Evolutionary conservation across 2,329 filamentous ascomycete species (phyloP).

Genomic region (Fusarium bulbicola): DNA sequence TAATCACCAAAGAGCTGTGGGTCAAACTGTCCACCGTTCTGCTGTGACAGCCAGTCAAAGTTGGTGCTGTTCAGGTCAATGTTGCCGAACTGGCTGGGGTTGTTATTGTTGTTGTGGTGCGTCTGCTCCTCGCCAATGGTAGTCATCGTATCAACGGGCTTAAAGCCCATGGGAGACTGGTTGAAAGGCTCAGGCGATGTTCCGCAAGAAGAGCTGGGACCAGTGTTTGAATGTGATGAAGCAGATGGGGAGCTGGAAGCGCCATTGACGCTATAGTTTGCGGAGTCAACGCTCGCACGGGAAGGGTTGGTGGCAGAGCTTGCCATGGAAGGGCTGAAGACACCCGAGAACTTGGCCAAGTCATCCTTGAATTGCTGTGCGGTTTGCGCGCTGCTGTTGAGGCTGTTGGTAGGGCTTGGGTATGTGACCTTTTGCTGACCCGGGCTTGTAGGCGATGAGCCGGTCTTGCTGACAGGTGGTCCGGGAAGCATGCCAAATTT

Average conservation of each 20-base stretch:
- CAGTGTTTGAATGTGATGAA: constrained; percentile 68
- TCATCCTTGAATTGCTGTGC: constrained; percentile 55
- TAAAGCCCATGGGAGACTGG: constrained; percentile 74
- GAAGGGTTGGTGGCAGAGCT: constrained; percentile 58
- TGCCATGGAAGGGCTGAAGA: constrained; percentile 67
- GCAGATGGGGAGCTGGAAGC: constrained; percentile 72
- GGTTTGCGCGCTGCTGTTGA: constrained; percentile 38
- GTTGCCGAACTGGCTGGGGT: constrained; percentile 48
- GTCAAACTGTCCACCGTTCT: constrained; percentile 88
- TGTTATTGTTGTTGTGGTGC: constrained; percentile 46
- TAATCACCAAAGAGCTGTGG: constrained; percentile 93
- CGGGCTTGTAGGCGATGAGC: constrained; percentile 49
- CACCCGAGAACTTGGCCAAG: constrained; percentile 63
- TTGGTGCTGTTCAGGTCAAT: constrained; percentile 60
- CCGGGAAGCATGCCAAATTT: constrained; percentile 83
- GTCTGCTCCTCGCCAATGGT: constrained; percentile 74
- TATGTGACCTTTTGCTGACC: constrained; percentile 33
- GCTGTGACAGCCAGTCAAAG: constrained; percentile 79
- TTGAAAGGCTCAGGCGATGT: constrained; percentile 81
- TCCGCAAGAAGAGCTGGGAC: constrained; percentile 73
- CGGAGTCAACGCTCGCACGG: constrained; percentile 61
- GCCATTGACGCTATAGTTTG: constrained; percentile 55
- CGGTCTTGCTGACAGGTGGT: constrained; percentile 46
- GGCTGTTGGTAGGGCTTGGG: constrained; percentile 45
- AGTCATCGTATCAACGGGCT: constrained; percentile 68